Conservation (phyloP, 495 filamentous ascomycete genomes). For the Lentithecium fluviatile region DNA sequence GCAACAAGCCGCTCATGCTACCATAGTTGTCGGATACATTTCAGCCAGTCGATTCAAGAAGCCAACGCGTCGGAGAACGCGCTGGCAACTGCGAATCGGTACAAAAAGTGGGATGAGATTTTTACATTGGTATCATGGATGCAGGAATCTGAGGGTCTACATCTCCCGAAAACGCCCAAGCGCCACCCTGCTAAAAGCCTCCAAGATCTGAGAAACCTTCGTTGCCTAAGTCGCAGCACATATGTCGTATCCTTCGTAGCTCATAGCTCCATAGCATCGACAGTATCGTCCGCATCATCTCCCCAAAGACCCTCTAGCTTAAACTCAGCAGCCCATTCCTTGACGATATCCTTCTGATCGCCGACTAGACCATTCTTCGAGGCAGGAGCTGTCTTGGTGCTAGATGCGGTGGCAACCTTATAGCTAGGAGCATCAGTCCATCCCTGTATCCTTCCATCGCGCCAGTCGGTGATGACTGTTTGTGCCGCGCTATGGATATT, state of each 20-base stretch:
- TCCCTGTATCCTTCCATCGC: conserved; percentile 91
- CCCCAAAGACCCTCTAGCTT: conserved; percentile 94
- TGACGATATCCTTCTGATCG: conserved; percentile 86
- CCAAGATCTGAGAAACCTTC: no score
- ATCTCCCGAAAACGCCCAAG: no score
- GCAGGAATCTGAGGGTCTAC: neutral
- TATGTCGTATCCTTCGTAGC: neutral
- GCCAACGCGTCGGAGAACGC: no score
- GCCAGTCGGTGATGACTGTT: conserved; percentile 91
- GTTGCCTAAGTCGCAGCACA: neutral
- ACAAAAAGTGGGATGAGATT: no score
- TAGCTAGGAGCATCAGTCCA: conserved; percentile 77
- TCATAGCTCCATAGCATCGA: conserved; percentile 41
- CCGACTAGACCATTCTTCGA: conserved; percentile 42
- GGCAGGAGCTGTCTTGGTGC: conserved; percentile 35
- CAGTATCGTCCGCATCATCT: conserved; percentile 51
- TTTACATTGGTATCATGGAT: conserved; percentile 1
- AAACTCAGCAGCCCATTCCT: conserved; percentile 93
- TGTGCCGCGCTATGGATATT: conserved; percentile 86
- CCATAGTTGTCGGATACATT: no score
- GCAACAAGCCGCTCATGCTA: no score
- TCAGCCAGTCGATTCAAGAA: no score
- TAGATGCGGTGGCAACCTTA: conserved; percentile 44
- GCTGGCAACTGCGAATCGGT: no score
- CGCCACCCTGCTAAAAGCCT: no score